Evolutionary conservation across 164 flowering plant species (phyloP).

Genomic region (Macadamia tetraphylla): DNA sequence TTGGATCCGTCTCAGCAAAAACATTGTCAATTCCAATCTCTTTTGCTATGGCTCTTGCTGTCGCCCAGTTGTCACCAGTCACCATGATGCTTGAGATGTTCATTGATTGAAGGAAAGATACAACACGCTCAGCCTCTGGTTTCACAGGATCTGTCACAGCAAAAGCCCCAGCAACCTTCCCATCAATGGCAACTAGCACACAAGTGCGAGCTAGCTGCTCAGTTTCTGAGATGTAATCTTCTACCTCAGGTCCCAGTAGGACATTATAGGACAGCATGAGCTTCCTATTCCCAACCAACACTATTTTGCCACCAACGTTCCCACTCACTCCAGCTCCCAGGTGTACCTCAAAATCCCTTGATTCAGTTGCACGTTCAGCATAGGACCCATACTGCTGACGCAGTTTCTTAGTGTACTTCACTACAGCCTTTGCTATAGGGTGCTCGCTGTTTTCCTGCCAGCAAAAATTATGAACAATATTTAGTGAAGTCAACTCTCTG

Average conservation of each 20-base stretch:
- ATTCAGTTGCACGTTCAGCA: conserved; percentile 34
- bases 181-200: conserved; percentile 69
- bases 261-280: conserved; percentile 54
- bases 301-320: conserved; percentile 48
- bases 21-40: conserved; percentile 75
- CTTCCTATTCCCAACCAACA: conserved; percentile 83
- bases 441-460: conserved; percentile 89
- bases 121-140: conserved; percentile 71
- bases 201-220: conserved; percentile 80
- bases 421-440: conserved; percentile 87
- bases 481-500: not conserved
- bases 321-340: conserved; percentile 87
- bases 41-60: conserved; percentile 70
- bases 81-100: conserved; percentile 75
- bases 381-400: conserved; percentile 37
- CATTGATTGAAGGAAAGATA: conserved; percentile 71
- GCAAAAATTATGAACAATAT: not conserved
- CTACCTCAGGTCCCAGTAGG: conserved; percentile 46
- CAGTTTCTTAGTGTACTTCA: conserved; percentile 63
- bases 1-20: conserved; percentile 84
- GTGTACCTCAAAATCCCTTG: conserved; percentile 74
- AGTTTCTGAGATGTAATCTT: conserved; percentile 46
- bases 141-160: conserved; percentile 87
- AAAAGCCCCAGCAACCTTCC: conserved; percentile 71
- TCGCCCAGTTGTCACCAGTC: conserved; percentile 93